Evolutionary conservation across 352 stramenopile genomes (phyloP).

Genomic region (Globisporangium cederbergense): DNA sequence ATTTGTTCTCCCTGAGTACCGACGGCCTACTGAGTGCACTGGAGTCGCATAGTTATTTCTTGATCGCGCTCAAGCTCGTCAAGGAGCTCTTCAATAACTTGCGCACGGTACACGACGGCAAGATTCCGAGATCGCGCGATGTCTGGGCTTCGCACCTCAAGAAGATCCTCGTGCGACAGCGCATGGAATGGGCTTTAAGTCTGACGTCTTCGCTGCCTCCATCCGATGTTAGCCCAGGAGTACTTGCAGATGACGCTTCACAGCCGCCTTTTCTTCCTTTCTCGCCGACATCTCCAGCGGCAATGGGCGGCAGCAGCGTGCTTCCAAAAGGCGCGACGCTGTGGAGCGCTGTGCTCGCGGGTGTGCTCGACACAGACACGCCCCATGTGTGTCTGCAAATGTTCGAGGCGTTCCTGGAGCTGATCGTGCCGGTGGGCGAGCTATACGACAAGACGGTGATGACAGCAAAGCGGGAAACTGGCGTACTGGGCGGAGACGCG

Average conservation of each 20-base stretch:
- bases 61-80: conserved; percentile 18
- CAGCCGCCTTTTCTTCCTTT: conserved; percentile 5
- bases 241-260: background rate
- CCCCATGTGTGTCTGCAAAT: conserved; percentile 34
- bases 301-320: background rate
- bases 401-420: conserved; percentile 38
- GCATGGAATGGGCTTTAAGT: conserved; percentile 20
- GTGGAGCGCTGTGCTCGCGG: conserved; percentile 20
- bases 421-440: conserved; percentile 28
- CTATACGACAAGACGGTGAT: conserved; percentile 15
- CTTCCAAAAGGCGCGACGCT: conserved; percentile 16
- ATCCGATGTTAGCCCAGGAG: background rate
- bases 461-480: background rate
- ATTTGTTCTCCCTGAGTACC: conserved; percentile 18
- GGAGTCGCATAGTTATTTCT: conserved; percentile 20
- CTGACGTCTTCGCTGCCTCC: background rate
- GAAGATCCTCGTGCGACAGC: conserved; percentile 16
- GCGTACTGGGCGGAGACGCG: background rate
- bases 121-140: conserved; percentile 14
- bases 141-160: conserved; percentile 18
- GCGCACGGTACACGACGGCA: conserved; percentile 4
- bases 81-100: conserved; percentile 15
- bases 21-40: conserved; percentile 16
- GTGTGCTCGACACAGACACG: conserved; percentile 21
- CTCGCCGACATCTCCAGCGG: background rate